Base-by-base conservation (phyloP, 257 asterid species). In the Nicotiana obtusifolia region DNA sequence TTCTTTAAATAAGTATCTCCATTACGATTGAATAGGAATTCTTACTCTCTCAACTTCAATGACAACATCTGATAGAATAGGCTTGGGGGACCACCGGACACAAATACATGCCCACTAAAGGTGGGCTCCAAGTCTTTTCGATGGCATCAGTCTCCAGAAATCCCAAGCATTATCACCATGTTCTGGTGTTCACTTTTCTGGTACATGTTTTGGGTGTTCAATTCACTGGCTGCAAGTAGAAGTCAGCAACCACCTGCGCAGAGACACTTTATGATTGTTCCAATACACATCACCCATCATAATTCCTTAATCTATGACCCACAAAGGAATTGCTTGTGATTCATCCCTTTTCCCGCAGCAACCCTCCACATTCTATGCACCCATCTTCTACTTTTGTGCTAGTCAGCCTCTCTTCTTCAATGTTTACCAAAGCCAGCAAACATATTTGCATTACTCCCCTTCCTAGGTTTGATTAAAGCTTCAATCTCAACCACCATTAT, bases 81-180 rank as follows among this genome's bases (percentile, higher is more conserved):
- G 22, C 31, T 68, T n/a, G 26, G 31, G 33, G 37, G 77, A 68
- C 11, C 77, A n/a, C 31, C 31, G 2, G 30, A 35, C 30, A 68
- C 77, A 10, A 68, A n/a, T 10, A 37, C 31, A 68, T 19, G 52
- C 31, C 56, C 77, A 37, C 56, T 37, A 68, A 37, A 68, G 54
- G 56, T 68, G 76, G 17, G 13, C 31, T 10, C 31, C 11, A 67
- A 10, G 77, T 37, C 28, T 37, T 68, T 28, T 68, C 19, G 2
- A 67, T 67, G 76, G 15, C 56, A 68, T n/a, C 56, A 9, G 20
- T 68, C 77, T 68, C 30, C 77, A 37, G 11, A 68, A 68, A 68
- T 68, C n/a, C 30, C 77, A 16, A 68, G 56, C 77, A 68, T n/a
- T 68, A 37, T 68, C 56, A 68, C 31, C 77, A 68, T 67, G 76